A percentile compares a stretch with the other conserved stretches of the same genome.
Evolutionary conservation across 176 grass and related monocot genomes (phyloP).

Genomic region (Zoysia pacifica): DNA sequence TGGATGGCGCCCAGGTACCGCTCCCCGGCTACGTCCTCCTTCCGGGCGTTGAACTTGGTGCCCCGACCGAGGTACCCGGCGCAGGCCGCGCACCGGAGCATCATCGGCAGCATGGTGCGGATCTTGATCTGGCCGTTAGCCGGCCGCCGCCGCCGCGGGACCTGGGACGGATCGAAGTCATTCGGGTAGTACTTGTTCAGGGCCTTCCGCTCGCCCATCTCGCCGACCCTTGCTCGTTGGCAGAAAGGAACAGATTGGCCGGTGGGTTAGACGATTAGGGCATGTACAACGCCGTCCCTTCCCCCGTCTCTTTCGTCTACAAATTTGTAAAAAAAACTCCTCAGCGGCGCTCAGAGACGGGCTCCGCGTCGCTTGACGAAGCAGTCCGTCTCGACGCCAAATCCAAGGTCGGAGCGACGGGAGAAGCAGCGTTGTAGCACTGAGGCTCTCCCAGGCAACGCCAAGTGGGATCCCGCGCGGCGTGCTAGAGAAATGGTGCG

Average conservation of each 20-base stretch:
- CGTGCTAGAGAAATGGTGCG: too few relatives aligned
- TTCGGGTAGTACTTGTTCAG: constrained; percentile 13
- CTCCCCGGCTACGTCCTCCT: constrained; percentile 25
- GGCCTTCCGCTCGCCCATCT: constrained; percentile 22
- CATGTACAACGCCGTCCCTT: too few relatives aligned
- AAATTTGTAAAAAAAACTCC: too few relatives aligned
- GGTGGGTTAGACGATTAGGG: not conserved
- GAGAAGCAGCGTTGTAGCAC: too few relatives aligned
- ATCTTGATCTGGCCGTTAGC: constrained; percentile 13
- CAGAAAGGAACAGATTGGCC: not conserved
- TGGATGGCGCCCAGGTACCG: constrained; percentile 18
- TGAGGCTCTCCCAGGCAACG: too few relatives aligned
- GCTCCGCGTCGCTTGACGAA: too few relatives aligned
- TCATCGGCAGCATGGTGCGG: constrained; percentile 22
- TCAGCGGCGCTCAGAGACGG: too few relatives aligned
- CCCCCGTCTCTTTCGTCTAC: too few relatives aligned
- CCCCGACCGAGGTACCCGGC: not conserved
- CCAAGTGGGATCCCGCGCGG: too few relatives aligned
- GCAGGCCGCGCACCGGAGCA: not conserved
- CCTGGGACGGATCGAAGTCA: constrained; percentile 25
- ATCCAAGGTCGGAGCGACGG: too few relatives aligned
- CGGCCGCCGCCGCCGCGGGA: constrained; percentile 5
- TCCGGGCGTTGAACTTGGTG: constrained; percentile 29
- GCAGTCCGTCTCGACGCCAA: too few relatives aligned
- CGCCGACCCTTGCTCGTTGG: not conserved